These are phyloP conservation scores for Trichosanthes truncata DNA, from an alignment of 306 rosid genomes.

Conservation along the genomic window DNA sequence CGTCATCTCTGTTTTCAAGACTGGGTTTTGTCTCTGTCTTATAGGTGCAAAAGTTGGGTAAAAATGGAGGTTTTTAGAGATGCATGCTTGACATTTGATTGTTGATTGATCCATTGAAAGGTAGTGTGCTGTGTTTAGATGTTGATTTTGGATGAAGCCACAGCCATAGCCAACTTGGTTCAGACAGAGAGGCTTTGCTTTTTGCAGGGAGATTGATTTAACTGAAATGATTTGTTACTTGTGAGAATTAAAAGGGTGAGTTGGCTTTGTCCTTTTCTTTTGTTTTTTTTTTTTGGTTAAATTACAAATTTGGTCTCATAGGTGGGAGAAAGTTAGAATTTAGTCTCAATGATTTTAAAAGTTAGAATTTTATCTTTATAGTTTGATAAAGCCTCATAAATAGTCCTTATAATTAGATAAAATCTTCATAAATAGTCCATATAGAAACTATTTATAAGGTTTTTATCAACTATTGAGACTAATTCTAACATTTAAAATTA, in stretches of 20 bases:
- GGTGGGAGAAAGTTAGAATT: no score
- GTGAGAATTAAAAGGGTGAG: neutral
- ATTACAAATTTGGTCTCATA: no score
- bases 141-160: neutral
- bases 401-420: no score
- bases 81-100: slow-evolving; percentile 4
- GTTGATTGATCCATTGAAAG: neutral
- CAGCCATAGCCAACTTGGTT: neutral
- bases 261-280: neutral
- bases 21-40: neutral
- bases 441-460: no score
- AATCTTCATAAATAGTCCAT: no score
- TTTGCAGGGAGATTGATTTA: neutral
- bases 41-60: neutral
- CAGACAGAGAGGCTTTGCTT: neutral
- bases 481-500: no score
- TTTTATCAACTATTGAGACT: no score
- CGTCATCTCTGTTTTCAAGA: neutral
- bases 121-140: neutral
- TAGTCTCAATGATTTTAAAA: no score
- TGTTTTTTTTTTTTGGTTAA: neutral
- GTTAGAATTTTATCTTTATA: no score
- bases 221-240: neutral
- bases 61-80: neutral
- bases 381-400: no score